Evolutionary conservation across 495 filamentous ascomycete species (phyloP).

Genomic region (Pyronema domesticum): DNA sequence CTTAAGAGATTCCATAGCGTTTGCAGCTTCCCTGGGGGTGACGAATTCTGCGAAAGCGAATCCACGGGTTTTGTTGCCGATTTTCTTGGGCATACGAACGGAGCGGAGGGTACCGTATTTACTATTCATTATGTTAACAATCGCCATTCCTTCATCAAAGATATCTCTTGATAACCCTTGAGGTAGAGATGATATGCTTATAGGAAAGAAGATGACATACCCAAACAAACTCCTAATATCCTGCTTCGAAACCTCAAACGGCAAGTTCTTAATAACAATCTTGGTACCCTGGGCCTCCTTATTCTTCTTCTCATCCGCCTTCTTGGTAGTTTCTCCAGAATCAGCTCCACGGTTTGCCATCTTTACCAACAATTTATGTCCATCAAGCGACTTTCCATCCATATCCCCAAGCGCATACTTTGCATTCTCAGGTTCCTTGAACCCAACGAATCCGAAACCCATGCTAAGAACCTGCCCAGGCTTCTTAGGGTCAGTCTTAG

Average conservation of each 20-base stretch:
- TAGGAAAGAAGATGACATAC: constrained; percentile 6
- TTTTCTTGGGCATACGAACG: constrained; percentile 86
- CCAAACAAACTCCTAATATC: constrained; percentile 73
- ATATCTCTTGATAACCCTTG: no score
- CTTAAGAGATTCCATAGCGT: constrained; percentile 73
- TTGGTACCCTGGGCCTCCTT: constrained; percentile 64
- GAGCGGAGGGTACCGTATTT: constrained; percentile 82
- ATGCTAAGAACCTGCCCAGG: constrained; percentile 73
- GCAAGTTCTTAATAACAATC: constrained; percentile 95
- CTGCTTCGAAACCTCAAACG: constrained; percentile 86
- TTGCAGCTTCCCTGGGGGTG: constrained; percentile 79
- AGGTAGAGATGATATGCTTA: neutral
- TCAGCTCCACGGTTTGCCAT: constrained; percentile 70
- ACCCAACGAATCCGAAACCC: constrained; percentile 93
- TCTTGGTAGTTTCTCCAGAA: constrained; percentile 57
- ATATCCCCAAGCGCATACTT: constrained; percentile 62
- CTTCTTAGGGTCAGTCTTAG: constrained; percentile 68
- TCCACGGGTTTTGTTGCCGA: constrained; percentile 67
- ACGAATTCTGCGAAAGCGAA: constrained; percentile 96
- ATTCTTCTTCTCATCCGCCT: constrained; percentile 31
- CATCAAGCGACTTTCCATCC: constrained; percentile 70
- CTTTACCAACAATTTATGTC: constrained; percentile 67
- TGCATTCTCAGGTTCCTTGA: constrained; percentile 56
- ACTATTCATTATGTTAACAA: constrained; percentile 6
- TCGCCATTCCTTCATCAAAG: neutral